phyloP scores from a whole-genome alignment of 441 rosid species.

The Mallotus japonicus region DNA sequence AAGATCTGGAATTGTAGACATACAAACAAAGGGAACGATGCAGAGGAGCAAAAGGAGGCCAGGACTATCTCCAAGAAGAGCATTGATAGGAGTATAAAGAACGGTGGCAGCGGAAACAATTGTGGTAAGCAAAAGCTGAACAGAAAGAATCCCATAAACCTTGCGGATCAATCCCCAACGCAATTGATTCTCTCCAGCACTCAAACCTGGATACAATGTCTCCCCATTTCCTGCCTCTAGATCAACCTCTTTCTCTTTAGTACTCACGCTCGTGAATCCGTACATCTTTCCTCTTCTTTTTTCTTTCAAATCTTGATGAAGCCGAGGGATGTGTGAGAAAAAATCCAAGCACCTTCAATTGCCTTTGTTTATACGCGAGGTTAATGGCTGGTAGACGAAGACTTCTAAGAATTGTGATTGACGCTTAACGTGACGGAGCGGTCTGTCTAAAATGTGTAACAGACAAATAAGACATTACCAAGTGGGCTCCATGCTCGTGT shows the following conservation, averaged over 20 bases:
- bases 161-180: conserved; percentile 94
- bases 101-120: conserved; percentile 63
- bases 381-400: not conserved
- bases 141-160: conserved; percentile 77
- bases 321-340: not conserved
- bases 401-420: not conserved
- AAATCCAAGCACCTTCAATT: not conserved
- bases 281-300: conserved; percentile 1
- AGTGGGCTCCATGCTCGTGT: not conserved
- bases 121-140: conserved; percentile 80
- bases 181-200: conserved; percentile 78
- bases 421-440: not conserved
- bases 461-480: not conserved
- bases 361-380: not conserved
- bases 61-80: conserved; percentile 60
- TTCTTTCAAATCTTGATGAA: not conserved
- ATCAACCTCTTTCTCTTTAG: conserved; percentile 21
- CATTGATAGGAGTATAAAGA: conserved; percentile 65
- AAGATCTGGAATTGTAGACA: conserved; percentile 24
- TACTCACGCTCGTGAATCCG: conserved; percentile 19
- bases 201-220: conserved; percentile 66
- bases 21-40: conserved; percentile 74
- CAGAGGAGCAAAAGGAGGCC: conserved; percentile 72
- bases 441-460: not conserved
- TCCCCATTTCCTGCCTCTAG: conserved; percentile 71